Percentiles rank a stretch among this genome's conserved stretches.
phyloP scores from a whole-genome alignment of 1,284 basidiomycete species.

The Sporisorium iseilematis-ciliati region DNA sequence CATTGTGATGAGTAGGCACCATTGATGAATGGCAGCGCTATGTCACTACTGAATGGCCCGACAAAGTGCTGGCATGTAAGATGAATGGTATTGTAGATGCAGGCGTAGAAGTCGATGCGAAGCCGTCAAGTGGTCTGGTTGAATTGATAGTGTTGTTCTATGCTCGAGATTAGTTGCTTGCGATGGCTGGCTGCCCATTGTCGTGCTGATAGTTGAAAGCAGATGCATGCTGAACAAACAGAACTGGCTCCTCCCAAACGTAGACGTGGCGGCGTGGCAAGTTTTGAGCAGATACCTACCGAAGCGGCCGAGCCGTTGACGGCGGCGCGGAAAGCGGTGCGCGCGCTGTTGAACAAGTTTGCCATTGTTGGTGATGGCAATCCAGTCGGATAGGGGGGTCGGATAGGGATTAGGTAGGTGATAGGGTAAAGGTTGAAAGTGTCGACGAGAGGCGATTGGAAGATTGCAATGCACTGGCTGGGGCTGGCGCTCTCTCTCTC shows the following conservation, averaged over 20 bases:
- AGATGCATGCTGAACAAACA: neutral
- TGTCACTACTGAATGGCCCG: no score
- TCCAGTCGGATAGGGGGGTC: slow-evolving; percentile 8
- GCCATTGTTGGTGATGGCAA: slow-evolving; percentile 41
- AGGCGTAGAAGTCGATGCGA: neutral
- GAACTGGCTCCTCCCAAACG: neutral
- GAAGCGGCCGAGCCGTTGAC: slow-evolving; percentile 53
- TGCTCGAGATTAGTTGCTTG: neutral
- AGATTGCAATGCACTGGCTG: slow-evolving; percentile 3
- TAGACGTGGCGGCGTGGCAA: slow-evolving; percentile 2
- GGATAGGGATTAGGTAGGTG: slow-evolving; percentile 2
- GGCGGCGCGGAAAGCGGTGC: slow-evolving; percentile 52
- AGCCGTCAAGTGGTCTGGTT: neutral
- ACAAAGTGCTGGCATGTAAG: neutral
- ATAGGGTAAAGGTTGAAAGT: slow-evolving; percentile 14
- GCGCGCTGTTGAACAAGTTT: slow-evolving; percentile 56
- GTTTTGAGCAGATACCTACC: slow-evolving; percentile 36
- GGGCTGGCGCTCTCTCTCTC: slow-evolving; percentile 1
- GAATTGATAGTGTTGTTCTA: no score
- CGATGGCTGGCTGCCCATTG: no score
- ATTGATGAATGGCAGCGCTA: neutral
- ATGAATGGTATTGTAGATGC: neutral
- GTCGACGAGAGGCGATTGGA: neutral
- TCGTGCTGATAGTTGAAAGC: neutral
- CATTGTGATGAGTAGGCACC: neutral